A percentile compares a stretch with the other conserved stretches of the same genome.
These are phyloP conservation scores for Lycium ferocissimum DNA, from an alignment of 257 asterid species.

Conservation along the genomic window DNA sequence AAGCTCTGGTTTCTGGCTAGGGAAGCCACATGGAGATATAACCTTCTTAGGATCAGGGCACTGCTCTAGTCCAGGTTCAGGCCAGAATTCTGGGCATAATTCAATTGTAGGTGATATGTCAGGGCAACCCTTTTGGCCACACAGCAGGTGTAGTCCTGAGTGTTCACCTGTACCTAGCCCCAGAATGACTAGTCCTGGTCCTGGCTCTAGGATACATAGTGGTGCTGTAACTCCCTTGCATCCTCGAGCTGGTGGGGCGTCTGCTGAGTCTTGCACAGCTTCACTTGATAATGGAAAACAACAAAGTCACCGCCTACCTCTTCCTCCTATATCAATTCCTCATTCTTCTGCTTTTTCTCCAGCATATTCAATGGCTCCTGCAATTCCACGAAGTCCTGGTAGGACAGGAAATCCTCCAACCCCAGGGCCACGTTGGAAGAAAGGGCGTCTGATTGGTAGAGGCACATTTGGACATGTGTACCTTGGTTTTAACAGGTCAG, in stretches of 20 bases:
- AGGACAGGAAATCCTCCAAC: slow-evolving; percentile 79
- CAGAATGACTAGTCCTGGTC: slow-evolving; percentile 91
- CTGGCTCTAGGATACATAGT: slow-evolving; percentile 93
- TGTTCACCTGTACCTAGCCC: slow-evolving; percentile 93
- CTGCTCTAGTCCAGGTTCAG: slow-evolving; percentile 98
- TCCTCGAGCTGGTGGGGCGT: slow-evolving; percentile 80
- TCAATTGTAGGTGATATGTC: slow-evolving; percentile 95
- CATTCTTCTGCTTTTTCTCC: slow-evolving; percentile 69
- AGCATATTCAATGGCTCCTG: slow-evolving; percentile 83
- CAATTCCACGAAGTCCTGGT: slow-evolving; percentile 94
- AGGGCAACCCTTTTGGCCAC: slow-evolving; percentile 84
- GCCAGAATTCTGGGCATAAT: slow-evolving; percentile 95
- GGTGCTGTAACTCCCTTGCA: slow-evolving; percentile 99
- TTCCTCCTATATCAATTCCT: slow-evolving; percentile 70
- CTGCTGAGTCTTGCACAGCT: slow-evolving; percentile 61
- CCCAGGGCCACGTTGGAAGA: slow-evolving; percentile 95
- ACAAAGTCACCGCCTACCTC: slow-evolving; percentile 85
- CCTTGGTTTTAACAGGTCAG: slow-evolving; percentile 79
- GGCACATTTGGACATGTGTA: slow-evolving; percentile 68
- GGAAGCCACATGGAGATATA: slow-evolving; percentile 67
- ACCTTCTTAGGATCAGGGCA: slow-evolving; percentile 87
- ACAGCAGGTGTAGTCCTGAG: slow-evolving; percentile 91
- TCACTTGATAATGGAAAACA: slow-evolving; percentile 86
- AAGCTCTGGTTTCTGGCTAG: slow-evolving; percentile 59
- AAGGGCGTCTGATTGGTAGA: slow-evolving; percentile 68